Evolutionary conservation across 768 basidiomycete genomes (phyloP).

Genomic region (Tulasnella sp.): DNA sequence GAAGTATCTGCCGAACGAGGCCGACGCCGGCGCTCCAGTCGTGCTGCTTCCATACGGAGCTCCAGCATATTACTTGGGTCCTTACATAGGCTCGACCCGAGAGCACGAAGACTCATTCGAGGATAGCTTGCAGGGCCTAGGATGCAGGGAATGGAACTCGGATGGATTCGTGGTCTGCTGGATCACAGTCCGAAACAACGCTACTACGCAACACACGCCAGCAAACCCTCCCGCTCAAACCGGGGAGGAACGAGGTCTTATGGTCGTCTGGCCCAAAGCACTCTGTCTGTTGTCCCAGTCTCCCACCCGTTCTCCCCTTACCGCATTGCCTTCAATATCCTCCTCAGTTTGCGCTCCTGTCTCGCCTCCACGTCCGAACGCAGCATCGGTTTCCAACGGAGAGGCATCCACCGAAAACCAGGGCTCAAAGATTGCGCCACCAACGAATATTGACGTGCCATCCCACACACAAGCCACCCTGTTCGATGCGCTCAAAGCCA

Average conservation of each 20-base stretch:
- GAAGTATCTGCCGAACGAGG: conserved; percentile 43
- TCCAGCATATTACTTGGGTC: conserved; percentile 68
- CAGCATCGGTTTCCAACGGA: conserved; percentile 39
- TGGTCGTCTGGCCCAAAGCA: conserved; percentile 73
- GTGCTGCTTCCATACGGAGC: conserved; percentile 64
- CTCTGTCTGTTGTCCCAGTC: conserved; percentile 47
- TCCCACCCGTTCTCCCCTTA: conserved; percentile 34
- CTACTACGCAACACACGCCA: conserved; percentile 47
- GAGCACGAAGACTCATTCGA: conserved; percentile 61
- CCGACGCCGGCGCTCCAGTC: conserved; percentile 58
- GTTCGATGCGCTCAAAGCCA: conserved; percentile 39
- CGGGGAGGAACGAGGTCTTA: conserved; percentile 66
- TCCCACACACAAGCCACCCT: conserved; percentile 56
- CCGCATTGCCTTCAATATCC: conserved; percentile 24
- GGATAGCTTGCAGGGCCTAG: conserved; percentile 59
- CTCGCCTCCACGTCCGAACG: conserved; percentile 36
- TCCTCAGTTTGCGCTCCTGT: conserved; percentile 22
- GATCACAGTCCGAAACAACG: conserved; percentile 35
- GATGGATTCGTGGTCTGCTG: conserved; percentile 30
- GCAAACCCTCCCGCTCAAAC: conserved; percentile 53
- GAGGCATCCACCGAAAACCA: conserved; percentile 40
- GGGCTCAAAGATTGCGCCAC: background rate
- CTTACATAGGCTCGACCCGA: conserved; percentile 64
- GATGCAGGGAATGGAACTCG: conserved; percentile 35
- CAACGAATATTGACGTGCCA: conserved; percentile 45